A percentile compares a stretch with the other conserved stretches of the same genome.
Evolutionary conservation across 352 stramenopile species (phyloP).

Genomic region (Phytophthora fragariaefolia): DNA sequence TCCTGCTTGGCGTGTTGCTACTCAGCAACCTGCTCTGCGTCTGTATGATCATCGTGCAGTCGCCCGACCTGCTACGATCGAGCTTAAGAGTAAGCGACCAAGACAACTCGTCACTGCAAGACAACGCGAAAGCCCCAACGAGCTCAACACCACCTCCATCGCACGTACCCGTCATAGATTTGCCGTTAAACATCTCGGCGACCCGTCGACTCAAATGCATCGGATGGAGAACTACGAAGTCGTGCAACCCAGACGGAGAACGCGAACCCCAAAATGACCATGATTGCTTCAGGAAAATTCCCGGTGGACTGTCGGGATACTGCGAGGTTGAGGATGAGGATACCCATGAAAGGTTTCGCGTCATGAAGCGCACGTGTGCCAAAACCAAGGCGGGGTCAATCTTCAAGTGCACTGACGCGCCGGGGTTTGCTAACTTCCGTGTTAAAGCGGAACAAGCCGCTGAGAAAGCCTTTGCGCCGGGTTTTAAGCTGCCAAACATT

Average conservation of each 20-base stretch:
- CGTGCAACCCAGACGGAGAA: slow-evolving; percentile 48
- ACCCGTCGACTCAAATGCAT: slow-evolving; percentile 48
- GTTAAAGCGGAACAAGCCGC: slow-evolving; percentile 10
- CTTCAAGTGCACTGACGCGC: slow-evolving; percentile 54
- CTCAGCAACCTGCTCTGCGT: slow-evolving; percentile 18
- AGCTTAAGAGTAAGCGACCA: background rate
- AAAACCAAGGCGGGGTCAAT: slow-evolving; percentile 42
- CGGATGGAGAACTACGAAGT: slow-evolving; percentile 58
- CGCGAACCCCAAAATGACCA: slow-evolving; percentile 49
- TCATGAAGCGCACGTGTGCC: slow-evolving; percentile 65
- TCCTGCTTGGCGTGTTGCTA: slow-evolving; percentile 3
- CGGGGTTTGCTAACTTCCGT: slow-evolving; percentile 64
- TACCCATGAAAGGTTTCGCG: slow-evolving; percentile 59
- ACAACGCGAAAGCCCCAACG: background rate
- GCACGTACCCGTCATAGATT: background rate
- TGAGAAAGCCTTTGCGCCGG: background rate
- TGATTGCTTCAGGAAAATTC: slow-evolving; percentile 45
- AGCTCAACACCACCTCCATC: no score
- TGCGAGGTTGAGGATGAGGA: slow-evolving; percentile 61
- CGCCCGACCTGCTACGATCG: slow-evolving; percentile 5
- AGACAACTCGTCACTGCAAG: background rate
- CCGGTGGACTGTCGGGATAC: slow-evolving; percentile 49
- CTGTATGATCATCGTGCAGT: slow-evolving; percentile 8
- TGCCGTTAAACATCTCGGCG: background rate
- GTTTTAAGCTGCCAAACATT: slow-evolving; percentile 9